Base-by-base conservation (phyloP, 495 filamentous ascomycete genomes). In the Durotheca rogersii region DNA sequence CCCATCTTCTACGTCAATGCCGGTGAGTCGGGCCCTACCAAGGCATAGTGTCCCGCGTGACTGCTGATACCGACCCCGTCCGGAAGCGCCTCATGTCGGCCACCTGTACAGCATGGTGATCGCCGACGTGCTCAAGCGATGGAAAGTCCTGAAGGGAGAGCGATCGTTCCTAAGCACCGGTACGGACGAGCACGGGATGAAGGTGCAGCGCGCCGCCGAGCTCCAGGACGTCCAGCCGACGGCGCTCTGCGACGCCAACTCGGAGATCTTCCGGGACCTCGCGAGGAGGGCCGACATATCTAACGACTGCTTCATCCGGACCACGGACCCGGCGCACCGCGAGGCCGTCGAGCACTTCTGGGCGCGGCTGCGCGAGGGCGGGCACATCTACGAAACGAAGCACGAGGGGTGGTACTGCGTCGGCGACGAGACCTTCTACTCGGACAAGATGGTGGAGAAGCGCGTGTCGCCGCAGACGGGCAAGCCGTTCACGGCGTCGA, bases 1-100 rank as follows among this genome's bases (percentile, higher is more conserved):
- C 93, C 93, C 5, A 99, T 99, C 38, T 99, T 97, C 76, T 99
- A 99, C 65, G 94, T 97, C 68, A 99, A 99, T 79, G 89, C 91
- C 16, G 84, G 90, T 94, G 76, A 56, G 73, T 51, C 45, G 1
- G n/a, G 17, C 9, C 21, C 41, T 33, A n/a, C 27, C 20, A 12
- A 4, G 4, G 23, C 18, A 31, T 31, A 1, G 16, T n/a, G 6
- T 12, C n/a, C 17, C 7, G 1, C 16, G n/a, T 17, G n/a, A 16
- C 15, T 38, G 12, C 15, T 35, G 25, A n/a, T 23, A 58, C 30
- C 30, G 7, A 30, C 11, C 27, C 10, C 7, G 40, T 19, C n/a
- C 16, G n/a, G 19, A 54, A 94, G 90, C 86, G 32, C 94, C 93
- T 38, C 93, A 98, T 74, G 80, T 98, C 60, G 93, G 93, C 43